Conservation (phyloP, 2,329 filamentous ascomycete genomes). For the Botrytis galanthina region DNA sequence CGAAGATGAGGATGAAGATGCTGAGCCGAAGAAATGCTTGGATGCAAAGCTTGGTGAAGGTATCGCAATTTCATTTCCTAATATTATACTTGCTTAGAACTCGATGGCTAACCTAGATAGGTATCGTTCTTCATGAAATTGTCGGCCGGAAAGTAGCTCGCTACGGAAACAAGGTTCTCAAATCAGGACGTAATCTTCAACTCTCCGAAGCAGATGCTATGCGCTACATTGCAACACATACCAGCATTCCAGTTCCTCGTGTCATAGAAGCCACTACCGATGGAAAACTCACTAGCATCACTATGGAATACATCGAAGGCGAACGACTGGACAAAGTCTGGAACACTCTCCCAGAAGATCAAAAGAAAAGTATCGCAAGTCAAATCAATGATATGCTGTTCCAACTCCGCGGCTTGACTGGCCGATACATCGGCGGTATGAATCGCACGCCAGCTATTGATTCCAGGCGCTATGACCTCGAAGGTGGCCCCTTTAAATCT, state of each 20-base stretch:
- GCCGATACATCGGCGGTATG: constrained; percentile 22
- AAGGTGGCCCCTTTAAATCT: constrained; percentile 21
- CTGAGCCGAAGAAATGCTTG: constrained; percentile 13
- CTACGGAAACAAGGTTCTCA: constrained; percentile 22
- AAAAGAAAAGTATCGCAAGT: constrained; percentile 16
- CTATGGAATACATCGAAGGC: constrained; percentile 25
- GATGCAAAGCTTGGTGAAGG: constrained; percentile 19
- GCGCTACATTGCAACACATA: constrained; percentile 43
- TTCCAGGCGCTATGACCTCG: constrained; percentile 19
- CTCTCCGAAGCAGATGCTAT: constrained; percentile 44
- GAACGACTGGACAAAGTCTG: constrained; percentile 23
- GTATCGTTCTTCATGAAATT: constrained; percentile 19
- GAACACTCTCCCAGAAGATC: constrained; percentile 18
- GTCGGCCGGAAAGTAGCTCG: constrained; percentile 20
- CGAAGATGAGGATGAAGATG: constrained; percentile 1
- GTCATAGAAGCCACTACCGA: constrained; percentile 37
- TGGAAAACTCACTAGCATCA: constrained; percentile 15
- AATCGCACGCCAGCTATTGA: constrained; percentile 22
- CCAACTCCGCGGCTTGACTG: constrained; percentile 22
- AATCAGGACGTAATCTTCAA: constrained; percentile 24
- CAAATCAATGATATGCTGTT: constrained; percentile 23
- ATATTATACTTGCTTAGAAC: background rate
- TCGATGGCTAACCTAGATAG: constrained; percentile 10
- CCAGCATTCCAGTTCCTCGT: constrained; percentile 46
- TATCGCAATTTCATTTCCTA: background rate